Conservation (phyloP, 768 basidiomycete genomes). For the Lactifluus pinguis region DNA sequence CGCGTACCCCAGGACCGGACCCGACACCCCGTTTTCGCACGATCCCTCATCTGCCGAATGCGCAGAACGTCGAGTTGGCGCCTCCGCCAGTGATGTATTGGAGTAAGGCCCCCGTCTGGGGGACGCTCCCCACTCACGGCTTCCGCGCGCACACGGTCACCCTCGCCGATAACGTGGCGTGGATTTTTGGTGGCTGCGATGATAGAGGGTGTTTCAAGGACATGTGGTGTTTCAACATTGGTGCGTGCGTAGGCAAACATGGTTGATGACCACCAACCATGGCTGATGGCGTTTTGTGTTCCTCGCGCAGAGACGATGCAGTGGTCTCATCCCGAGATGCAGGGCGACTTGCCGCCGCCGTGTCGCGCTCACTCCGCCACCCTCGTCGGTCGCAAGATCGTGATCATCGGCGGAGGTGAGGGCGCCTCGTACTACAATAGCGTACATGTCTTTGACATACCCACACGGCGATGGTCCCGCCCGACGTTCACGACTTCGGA, state of each 20-base stretch:
- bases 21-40: conserved; percentile 33
- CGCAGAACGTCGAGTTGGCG: conserved; percentile 46
- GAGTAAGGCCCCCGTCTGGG: conserved; percentile 77
- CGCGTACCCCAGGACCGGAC: neutral
- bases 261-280: neutral
- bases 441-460: conserved; percentile 76
- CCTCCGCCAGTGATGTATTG: conserved; percentile 79
- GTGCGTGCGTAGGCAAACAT: conserved; percentile 29
- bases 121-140: conserved; percentile 50
- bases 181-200: conserved; percentile 88
- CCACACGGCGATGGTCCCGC: conserved; percentile 54
- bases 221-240: conserved; percentile 79
- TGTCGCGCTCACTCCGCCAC: conserved; percentile 86
- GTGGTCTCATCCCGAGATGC: conserved; percentile 71
- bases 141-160: conserved; percentile 82
- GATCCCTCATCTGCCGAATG: conserved; percentile 53
- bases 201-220: conserved; percentile 67
- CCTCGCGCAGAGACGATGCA: conserved; percentile 65
- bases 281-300: neutral
- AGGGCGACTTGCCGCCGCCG: conserved; percentile 73
- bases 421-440: conserved; percentile 75
- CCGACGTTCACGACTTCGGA: conserved; percentile 29
- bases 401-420: conserved; percentile 83
- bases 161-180: conserved; percentile 71
- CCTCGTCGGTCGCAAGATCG: conserved; percentile 67